Conservation (phyloP, 306 rosid species). For the Canavalia ensiformis region DNA sequence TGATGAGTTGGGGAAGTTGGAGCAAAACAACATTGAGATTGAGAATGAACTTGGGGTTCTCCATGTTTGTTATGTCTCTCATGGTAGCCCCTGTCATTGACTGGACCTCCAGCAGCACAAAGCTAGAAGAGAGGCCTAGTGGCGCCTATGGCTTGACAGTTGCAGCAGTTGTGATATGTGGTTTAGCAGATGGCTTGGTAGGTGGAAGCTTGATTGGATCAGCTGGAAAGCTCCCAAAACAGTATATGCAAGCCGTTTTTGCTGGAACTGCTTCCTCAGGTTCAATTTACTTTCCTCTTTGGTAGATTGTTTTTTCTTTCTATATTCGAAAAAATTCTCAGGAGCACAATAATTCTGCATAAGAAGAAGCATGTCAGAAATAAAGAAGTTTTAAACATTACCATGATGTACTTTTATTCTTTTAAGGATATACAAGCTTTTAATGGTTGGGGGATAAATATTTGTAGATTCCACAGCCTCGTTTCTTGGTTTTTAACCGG, state of each 20-base stretch:
- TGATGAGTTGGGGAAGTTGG: conserved; percentile 80
- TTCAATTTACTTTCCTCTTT: conserved; percentile 43
- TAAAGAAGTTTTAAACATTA: conserved; percentile 36
- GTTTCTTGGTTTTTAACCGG: conserved; percentile 31
- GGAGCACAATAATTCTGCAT: background rate
- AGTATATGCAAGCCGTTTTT: conserved; percentile 95
- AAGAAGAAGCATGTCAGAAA: conserved; percentile 16
- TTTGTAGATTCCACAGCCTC: conserved; percentile 42
- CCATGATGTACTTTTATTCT: conserved; percentile 38
- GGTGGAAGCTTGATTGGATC: conserved; percentile 93
- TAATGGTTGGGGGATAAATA: conserved; percentile 23
- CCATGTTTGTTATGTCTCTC: conserved; percentile 68
- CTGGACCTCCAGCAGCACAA: conserved; percentile 55
- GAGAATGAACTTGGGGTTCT: conserved; percentile 64
- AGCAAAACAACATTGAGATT: conserved; percentile 62
- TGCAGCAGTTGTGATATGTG: conserved; percentile 54
- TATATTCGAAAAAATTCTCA: conserved; percentile 26
- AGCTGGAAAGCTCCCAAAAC: conserved; percentile 90
- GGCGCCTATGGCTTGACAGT: conserved; percentile 63
- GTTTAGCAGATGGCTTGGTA: conserved; percentile 82
- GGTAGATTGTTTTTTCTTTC: conserved; percentile 26
- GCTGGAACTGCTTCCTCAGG: conserved; percentile 99
- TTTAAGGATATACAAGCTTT: conserved; percentile 41
- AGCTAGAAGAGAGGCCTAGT: conserved; percentile 47
- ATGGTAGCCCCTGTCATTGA: conserved; percentile 74